phyloP scores from a whole-genome alignment of 139 green algal genomes.

The Auxenochlorella pyrenoidosa region DNA sequence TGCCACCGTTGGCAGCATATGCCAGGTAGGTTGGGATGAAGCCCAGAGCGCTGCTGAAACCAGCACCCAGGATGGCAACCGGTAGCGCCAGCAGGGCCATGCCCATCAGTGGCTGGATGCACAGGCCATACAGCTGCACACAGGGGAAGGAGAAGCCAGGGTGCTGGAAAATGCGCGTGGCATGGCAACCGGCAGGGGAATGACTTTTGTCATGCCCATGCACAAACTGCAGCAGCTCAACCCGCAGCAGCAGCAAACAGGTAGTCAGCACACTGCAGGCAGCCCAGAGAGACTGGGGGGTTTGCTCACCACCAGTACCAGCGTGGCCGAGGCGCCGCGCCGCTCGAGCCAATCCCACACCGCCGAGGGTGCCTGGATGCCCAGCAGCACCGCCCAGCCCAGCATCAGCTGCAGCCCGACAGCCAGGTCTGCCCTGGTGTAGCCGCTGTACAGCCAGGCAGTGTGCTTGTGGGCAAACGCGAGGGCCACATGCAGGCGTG shows the following conservation, averaged over 20 bases:
- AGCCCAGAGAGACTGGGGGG: not conserved
- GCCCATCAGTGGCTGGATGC: not conserved
- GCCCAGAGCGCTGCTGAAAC: not conserved
- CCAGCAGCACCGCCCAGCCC: constrained; percentile 2
- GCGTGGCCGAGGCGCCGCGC: not conserved
- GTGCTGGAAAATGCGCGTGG: too few relatives aligned
- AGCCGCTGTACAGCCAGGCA: not conserved
- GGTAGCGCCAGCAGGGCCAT: not conserved
- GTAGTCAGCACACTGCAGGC: not conserved
- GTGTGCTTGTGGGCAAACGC: not conserved
- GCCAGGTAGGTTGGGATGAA: constrained; percentile 10
- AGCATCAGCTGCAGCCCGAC: not conserved
- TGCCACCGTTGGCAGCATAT: constrained; percentile 16
- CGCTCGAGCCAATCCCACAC: not conserved
- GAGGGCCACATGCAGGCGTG: not conserved
- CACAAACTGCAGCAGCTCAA: too few relatives aligned
- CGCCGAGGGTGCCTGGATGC: not conserved
- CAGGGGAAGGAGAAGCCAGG: too few relatives aligned
- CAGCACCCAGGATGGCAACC: not conserved
- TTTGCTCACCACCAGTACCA: not conserved
- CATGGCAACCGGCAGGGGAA: too few relatives aligned
- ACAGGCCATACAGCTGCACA: not conserved
- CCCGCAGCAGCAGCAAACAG: not conserved
- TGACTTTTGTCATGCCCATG: too few relatives aligned
- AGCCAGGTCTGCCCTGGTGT: not conserved